Percentiles rank a stretch among this genome's conserved stretches.
Evolutionary conservation across 768 basidiomycete species (phyloP).

Genomic region (Solioccasus polychromus): DNA sequence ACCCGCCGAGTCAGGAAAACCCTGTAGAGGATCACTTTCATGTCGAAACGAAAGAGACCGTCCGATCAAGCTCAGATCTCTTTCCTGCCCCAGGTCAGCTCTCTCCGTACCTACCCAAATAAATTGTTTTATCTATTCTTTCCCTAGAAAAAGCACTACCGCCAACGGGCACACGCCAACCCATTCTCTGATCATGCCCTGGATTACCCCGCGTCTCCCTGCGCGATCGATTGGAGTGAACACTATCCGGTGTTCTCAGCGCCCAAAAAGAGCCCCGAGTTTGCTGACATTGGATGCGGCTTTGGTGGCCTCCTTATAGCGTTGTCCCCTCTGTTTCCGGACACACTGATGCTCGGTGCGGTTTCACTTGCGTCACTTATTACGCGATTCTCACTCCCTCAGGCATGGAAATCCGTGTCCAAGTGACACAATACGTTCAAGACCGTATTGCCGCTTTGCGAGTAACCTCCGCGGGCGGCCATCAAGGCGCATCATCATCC

Average conservation of each 20-base stretch:
- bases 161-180: slow-evolving; percentile 82
- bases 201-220: slow-evolving; percentile 79
- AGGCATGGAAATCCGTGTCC: slow-evolving; percentile 97
- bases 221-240: slow-evolving; percentile 71
- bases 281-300: slow-evolving; percentile 96
- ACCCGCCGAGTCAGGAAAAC: too few relatives aligned
- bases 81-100: slow-evolving; percentile 50
- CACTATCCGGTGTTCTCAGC: slow-evolving; percentile 76
- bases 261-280: slow-evolving; percentile 73
- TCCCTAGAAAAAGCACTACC: slow-evolving; percentile 74
- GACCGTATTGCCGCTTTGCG: slow-evolving; percentile 94
- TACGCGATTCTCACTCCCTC: not conserved
- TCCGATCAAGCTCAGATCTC: slow-evolving; percentile 3
- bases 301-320: slow-evolving; percentile 92
- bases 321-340: slow-evolving; percentile 87
- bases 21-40: too few relatives aligned
- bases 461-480: slow-evolving; percentile 42
- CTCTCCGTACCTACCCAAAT: not conserved
- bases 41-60: slow-evolving; percentile 26
- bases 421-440: slow-evolving; percentile 93
- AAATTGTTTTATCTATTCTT: not conserved
- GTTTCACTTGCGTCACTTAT: slow-evolving; percentile 9
- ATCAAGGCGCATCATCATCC: slow-evolving; percentile 20
- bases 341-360: slow-evolving; percentile 90
- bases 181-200: slow-evolving; percentile 88